Evolutionary conservation across 1,139 yeast species (phyloP), one percentile per base, ranked within the genome.

Genomic region (Yamadazyma trypodendri): DNA sequence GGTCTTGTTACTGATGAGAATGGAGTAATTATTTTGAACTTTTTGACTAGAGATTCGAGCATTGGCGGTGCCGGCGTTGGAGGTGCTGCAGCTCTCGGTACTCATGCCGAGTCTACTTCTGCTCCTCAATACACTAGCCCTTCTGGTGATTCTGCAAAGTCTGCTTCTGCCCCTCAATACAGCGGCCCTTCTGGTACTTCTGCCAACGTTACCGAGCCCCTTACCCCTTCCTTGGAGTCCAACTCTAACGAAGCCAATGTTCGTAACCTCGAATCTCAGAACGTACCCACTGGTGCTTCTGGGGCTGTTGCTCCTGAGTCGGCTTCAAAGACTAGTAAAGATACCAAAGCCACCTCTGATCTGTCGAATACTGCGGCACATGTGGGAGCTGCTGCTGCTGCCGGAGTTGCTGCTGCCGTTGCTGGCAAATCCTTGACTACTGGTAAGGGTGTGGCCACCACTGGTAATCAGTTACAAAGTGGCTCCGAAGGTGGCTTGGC

Each of bases 1-100:
- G 71, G 71, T 10, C 43, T 50, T 15, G 62, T 65, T 17, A 54
- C 59, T 20, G 65, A 65, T 42, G 68, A 64, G 37, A 44, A 49
- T 13, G 66, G 64, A 11, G 37, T 43, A 8, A 34, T 41, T 11
- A 35, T 51, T 16, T 32, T 39, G 32, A 32, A 28, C 16, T 30
- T 21, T 20, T 27, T 31, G 34, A 36, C 34, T 22, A 36, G 20
- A 14, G 27, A 27, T 12, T 27, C 31, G 2, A 25, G 24, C 11
- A 29, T 29, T 18, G 36, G 39, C 11, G 14, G 29, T n/a, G 17
- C 28, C 3, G 13, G 3, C 21, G 32, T 14, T 16, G 37, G 18
- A 3, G 17, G 17, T 24, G 39, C 32, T 9, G 17, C 33, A 2
- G 39, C 35, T 23, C 24, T 21, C 12, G 39, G 21, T 8, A 18